Percentiles rank a stretch among this genome's conserved stretches.
Evolutionary conservation across 495 filamentous ascomycete species (phyloP).

Genomic region (Astrothelium macrocarpum): DNA sequence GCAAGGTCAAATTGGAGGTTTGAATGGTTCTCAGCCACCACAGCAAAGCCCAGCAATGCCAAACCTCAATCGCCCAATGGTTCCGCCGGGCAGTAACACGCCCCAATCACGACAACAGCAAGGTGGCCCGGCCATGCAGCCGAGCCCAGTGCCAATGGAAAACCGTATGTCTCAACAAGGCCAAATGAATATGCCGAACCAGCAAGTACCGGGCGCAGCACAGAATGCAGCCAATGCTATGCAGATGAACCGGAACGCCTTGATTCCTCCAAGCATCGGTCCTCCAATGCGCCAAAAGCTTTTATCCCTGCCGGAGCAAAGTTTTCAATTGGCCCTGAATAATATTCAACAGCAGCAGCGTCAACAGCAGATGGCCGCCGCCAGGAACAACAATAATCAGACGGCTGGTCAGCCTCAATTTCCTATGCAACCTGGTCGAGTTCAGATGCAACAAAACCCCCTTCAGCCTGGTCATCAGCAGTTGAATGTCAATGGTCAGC

Average conservation of each 20-base stretch:
- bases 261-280: not conserved
- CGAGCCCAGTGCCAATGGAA: constrained; percentile 7
- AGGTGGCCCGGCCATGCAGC: constrained; percentile 11
- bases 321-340: not conserved
- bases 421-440: not conserved
- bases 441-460: not conserved
- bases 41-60: constrained; percentile 50
- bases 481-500: not conserved
- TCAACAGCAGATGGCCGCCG: not conserved
- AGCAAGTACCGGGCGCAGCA: not conserved
- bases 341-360: not conserved
- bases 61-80: constrained; percentile 51
- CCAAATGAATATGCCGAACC: constrained; percentile 8
- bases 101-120: constrained; percentile 19
- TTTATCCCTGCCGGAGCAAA: not conserved
- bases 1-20: constrained; percentile 40
- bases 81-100: constrained; percentile 27
- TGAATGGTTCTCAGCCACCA: constrained; percentile 35
- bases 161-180: constrained; percentile 19
- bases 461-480: not conserved
- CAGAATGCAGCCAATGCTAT: not conserved
- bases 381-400: not conserved
- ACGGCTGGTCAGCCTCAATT: not conserved
- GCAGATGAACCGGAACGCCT: not conserved
- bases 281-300: not conserved